A percentile compares a stretch with the other conserved stretches of the same genome.
Evolutionary conservation across 2,329 filamentous ascomycete species (phyloP).

Genomic region (Penicillium sp.): DNA sequence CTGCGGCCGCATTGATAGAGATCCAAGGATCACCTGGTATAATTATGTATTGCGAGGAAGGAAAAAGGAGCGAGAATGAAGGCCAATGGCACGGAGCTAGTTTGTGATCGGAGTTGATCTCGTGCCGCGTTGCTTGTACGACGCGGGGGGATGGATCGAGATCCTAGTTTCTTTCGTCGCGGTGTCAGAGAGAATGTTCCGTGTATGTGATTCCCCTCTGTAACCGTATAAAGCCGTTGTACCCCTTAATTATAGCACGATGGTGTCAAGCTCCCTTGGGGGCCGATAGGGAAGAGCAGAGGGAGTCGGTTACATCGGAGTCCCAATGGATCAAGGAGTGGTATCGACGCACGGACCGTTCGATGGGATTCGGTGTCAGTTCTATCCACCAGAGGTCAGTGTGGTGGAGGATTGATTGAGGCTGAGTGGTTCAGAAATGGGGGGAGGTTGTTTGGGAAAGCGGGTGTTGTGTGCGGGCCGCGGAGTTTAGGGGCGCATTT

Average conservation of each 20-base stretch:
- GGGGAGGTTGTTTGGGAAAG: constrained; percentile 6
- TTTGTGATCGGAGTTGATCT: not conserved
- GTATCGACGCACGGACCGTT: constrained; percentile 19
- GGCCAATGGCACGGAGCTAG: constrained; percentile 8
- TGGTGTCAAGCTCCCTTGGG: constrained; percentile 8
- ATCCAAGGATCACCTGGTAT: not conserved
- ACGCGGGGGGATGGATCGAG: constrained; percentile 2
- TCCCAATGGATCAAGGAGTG: constrained; percentile 11
- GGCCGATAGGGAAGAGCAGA: constrained; percentile 13
- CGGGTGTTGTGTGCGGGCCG: constrained; percentile 10
- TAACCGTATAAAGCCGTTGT: constrained; percentile 6
- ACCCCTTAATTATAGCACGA: constrained; percentile 11
- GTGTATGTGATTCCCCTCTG: not conserved
- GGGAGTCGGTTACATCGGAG: constrained; percentile 22
- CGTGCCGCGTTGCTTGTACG: constrained; percentile 5
- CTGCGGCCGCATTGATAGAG: constrained; percentile 37
- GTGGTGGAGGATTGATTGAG: constrained; percentile 7
- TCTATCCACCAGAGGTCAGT: constrained; percentile 3
- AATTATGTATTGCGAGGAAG: not conserved
- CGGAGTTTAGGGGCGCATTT: not conserved
- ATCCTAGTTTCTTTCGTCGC: not conserved
- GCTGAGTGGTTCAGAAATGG: constrained; percentile 4
- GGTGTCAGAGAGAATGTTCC: not conserved
- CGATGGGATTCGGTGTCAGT: constrained; percentile 11
- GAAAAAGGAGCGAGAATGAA: not conserved